Percentiles rank a stretch among this genome's conserved stretches.
Evolutionary conservation across 768 basidiomycete species (phyloP).

Genomic region (Boletellus emodensis): DNA sequence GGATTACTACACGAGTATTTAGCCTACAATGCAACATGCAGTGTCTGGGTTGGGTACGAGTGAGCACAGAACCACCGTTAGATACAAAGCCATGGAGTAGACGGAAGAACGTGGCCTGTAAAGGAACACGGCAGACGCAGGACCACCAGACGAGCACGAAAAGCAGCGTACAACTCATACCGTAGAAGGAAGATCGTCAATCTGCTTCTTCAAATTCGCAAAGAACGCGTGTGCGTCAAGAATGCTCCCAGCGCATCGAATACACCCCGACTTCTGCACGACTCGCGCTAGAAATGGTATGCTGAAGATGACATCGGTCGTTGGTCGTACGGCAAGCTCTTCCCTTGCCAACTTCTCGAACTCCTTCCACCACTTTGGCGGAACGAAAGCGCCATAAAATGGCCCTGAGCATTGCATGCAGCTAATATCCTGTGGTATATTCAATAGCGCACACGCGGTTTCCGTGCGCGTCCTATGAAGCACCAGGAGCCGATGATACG

Average conservation of each 20-base stretch:
- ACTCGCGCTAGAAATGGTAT: slow-evolving; percentile 54
- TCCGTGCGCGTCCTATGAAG: slow-evolving; percentile 53
- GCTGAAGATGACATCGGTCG: slow-evolving; percentile 56
- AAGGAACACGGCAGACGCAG: neutral
- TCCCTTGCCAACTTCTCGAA: slow-evolving; percentile 54
- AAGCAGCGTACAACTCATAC: slow-evolving; percentile 27
- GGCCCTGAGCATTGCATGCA: slow-evolving; percentile 68
- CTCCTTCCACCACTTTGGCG: slow-evolving; percentile 68
- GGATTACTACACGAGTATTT: neutral
- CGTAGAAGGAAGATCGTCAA: slow-evolving; percentile 50
- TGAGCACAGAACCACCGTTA: neutral
- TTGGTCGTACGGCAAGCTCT: slow-evolving; percentile 55
- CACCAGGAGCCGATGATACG: slow-evolving; percentile 60
- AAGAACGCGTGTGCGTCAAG: slow-evolving; percentile 58
- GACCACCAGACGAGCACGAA: neutral
- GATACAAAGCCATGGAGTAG: neutral
- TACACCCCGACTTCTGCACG: slow-evolving; percentile 49
- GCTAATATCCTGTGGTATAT: slow-evolving; percentile 46
- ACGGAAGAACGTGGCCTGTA: neutral
- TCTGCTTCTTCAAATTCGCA: slow-evolving; percentile 47
- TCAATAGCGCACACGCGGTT: slow-evolving; percentile 46
- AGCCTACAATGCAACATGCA: too few species aligned
- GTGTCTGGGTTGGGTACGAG: too few species aligned
- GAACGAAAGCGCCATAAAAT: slow-evolving; percentile 40
- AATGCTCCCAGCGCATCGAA: slow-evolving; percentile 64